Evolutionary conservation across 257 asterid species (phyloP), one percentile per base, ranked within the genome.

Genomic region (Plantago ovata): DNA sequence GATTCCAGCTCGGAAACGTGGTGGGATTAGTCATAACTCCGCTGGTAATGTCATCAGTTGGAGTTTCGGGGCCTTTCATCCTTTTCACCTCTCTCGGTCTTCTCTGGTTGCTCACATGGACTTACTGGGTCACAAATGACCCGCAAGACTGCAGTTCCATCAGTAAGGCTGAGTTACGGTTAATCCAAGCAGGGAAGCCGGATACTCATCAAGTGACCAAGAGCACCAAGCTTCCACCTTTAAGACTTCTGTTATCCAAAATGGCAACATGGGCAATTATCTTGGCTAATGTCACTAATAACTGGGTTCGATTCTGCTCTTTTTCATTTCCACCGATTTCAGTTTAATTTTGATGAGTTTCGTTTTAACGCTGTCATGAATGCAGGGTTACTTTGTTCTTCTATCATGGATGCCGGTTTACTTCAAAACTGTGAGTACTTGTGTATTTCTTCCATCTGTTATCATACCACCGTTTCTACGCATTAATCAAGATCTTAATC

Each of bases 331-430:
- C 9, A 11, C 15, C 56, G 45, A 40, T 22, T 16, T 53, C 28
- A 11, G 8, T 20, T 4, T 13, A 18, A 49, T 19, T n/a, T n/a
- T n/a, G n/a, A 49, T 21, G 14, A 9, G 10, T n/a, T 22, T 20
- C 15, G 32, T 5, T 3, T 49, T n/a, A 49, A 16, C 38, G 3
- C 63, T 46, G 40, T 75, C 33, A 41, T 56, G 23, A 49, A 69
- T 80, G 87, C 94, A 92, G 98, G 98, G 98, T 23, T 92, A 92
- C 72, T 92, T 92, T 62, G 94, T 92, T 67, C 98, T 92, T 70
- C 94, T 92, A 55, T 77, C 98, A 39, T 92, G 98, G 96, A 88
- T 92, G 98, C 98, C 98, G 33, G 95, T 92, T 48, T 88, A 92
- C 68, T 92, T 92, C 59, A 85, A 85, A 77, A 85, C 96, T 18